Percentiles rank a stretch among this genome's conserved stretches.
phyloP scores from a whole-genome alignment of 805 yeast species.

The Hemisphaericaspora nanyangensis region DNA sequence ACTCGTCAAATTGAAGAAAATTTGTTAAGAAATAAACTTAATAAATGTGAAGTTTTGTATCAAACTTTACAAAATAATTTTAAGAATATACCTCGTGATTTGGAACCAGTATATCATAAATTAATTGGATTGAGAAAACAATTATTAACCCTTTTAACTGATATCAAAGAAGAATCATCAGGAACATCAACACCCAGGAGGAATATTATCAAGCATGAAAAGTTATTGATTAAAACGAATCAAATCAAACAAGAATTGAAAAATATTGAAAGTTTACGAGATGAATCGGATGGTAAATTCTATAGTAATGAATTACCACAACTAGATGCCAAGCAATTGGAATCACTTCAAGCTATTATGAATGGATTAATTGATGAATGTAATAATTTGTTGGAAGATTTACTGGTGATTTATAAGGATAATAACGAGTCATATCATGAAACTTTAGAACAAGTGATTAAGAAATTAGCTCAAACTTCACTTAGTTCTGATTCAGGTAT shows the following conservation, averaged over 20 bases:
- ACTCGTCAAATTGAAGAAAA: constrained; percentile 53
- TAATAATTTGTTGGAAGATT: constrained; percentile 67
- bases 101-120: constrained; percentile 47
- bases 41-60: constrained; percentile 58
- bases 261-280: constrained; percentile 38
- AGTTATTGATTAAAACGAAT: constrained; percentile 13
- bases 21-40: constrained; percentile 59
- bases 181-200: neutral
- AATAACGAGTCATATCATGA: constrained; percentile 4
- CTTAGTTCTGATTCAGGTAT: neutral
- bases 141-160: constrained; percentile 40
- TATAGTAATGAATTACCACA: constrained; percentile 7
- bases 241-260: constrained; percentile 23
- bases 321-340: constrained; percentile 5
- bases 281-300: constrained; percentile 52
- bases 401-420: constrained; percentile 2
- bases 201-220: constrained; percentile 6
- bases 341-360: constrained; percentile 43
- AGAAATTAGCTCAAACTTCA: constrained; percentile 1
- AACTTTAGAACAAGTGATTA: neutral
- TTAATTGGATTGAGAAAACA: constrained; percentile 63
- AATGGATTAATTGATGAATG: constrained; percentile 84
- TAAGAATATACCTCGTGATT: constrained; percentile 39
- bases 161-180: constrained; percentile 2
- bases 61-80: constrained; percentile 49